These are phyloP conservation scores for Combretum micranthum DNA, from an alignment of 345 rosid genomes.

Conservation along the genomic window DNA sequence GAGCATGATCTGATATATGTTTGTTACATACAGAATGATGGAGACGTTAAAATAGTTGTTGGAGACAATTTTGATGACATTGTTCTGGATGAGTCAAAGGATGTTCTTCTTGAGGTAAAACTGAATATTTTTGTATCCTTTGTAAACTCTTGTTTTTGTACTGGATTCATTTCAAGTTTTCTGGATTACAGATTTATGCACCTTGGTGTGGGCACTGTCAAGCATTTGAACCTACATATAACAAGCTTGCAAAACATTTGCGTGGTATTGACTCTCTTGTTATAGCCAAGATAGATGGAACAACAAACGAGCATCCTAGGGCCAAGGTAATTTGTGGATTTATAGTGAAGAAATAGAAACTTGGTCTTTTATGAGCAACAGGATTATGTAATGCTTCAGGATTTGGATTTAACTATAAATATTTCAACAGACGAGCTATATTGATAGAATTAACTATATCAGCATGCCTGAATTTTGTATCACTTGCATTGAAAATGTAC, in stretches of 20 bases:
- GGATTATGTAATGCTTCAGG: no score
- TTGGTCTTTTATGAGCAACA: background rate
- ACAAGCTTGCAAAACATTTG: slow-evolving; percentile 91
- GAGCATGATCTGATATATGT: background rate
- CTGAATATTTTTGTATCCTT: background rate
- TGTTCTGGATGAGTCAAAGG: slow-evolving; percentile 91
- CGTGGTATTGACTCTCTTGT: slow-evolving; percentile 69
- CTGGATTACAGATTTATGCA: slow-evolving; percentile 63
- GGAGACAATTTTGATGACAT: slow-evolving; percentile 88
- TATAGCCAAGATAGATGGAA: slow-evolving; percentile 98
- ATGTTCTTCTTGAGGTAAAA: slow-evolving; percentile 92
- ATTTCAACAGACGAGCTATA: no score
- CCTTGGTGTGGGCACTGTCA: slow-evolving; percentile 99
- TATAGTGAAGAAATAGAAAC: background rate
- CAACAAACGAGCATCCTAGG: slow-evolving; percentile 95
- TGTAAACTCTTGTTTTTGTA: background rate
- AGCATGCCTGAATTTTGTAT: no score
- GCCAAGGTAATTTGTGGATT: slow-evolving; percentile 62
- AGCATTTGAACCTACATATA: slow-evolving; percentile 82
- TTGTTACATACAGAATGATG: slow-evolving; percentile 57
- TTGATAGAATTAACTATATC: no score
- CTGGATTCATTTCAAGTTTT: background rate
- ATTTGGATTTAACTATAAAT: no score
- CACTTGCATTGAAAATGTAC: no score
- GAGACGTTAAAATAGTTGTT: slow-evolving; percentile 92